Conservation (phyloP, 1,139 yeast genomes). For the Zygoascus hellenicus region DNA sequence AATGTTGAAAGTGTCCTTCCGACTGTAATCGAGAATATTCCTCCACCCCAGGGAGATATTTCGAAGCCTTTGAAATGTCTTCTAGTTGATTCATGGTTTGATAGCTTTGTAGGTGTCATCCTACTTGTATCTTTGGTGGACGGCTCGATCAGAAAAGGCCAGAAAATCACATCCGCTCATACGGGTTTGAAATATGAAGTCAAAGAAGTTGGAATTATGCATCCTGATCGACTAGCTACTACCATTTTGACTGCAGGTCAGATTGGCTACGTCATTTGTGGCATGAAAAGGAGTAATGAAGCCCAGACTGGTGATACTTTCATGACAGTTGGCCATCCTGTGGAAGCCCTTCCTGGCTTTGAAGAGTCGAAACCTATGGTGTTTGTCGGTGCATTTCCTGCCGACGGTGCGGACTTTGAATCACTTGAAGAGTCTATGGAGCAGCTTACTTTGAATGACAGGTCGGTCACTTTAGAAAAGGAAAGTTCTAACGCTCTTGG, state of each 20-base stretch:
- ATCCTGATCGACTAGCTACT: conserved; percentile 69
- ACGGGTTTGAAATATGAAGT: conserved; percentile 74
- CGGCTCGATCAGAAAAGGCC: conserved; percentile 70
- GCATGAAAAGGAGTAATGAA: conserved; percentile 82
- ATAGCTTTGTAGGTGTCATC: conserved; percentile 88
- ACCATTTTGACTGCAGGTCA: conserved; percentile 75
- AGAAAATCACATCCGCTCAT: conserved; percentile 70
- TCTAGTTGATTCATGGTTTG: conserved; percentile 96
- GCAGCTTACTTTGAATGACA: conserved; percentile 81
- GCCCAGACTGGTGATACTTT: conserved; percentile 92
- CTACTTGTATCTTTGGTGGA: conserved; percentile 79
- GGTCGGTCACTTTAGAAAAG: conserved; percentile 82
- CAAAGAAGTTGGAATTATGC: conserved; percentile 92
- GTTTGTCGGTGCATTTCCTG: conserved; percentile 96
- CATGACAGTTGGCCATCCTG: conserved; percentile 58
- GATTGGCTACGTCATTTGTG: conserved; percentile 89
- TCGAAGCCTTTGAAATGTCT: conserved; percentile 64
- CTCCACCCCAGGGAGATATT: conserved; percentile 57
- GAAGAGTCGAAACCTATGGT: conserved; percentile 98
- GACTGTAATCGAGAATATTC: conserved; percentile 68
- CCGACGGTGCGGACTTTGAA: conserved; percentile 87
- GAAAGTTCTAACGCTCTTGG: conserved; percentile 95
- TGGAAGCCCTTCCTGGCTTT: conserved; percentile 85
- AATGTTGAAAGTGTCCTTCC: conserved; percentile 76
- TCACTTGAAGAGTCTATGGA: conserved; percentile 85